Base-by-base conservation (phyloP, 306 rosid species). In the Mimosa pudica region DNA sequence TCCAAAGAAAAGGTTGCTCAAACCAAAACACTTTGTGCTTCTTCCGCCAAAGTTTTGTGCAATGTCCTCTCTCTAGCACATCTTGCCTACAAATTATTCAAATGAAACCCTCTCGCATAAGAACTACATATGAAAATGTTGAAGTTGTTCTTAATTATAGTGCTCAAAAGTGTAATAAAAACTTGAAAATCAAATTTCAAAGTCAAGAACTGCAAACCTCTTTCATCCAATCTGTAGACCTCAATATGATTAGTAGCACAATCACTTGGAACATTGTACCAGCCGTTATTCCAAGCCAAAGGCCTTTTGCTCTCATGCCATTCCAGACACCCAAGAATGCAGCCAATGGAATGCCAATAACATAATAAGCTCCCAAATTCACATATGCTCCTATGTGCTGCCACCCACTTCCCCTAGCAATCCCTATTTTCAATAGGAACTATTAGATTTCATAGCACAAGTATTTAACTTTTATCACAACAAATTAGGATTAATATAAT, bases 321-420 rank as follows among this genome's bases (percentile, higher is more conserved):
- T 76, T 7, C 90, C 83, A 87, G 77, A 91, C 91, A 74, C 90
- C 90, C 77, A 93, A 74, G 5, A 76, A 44, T 24, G 74, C 84
- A 61, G 94, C 94, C 82, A 73, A 67, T 72, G 96, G 97, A 86
- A 89, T 87, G 71, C 97, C 97, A 70, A 88, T 66, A 3, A 82
- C 85, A 87, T 93, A 93, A 77, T 81, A 91, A 6, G 97, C 87
- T 58, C 92, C 94, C 10, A 93, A 88, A 80, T 93, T 93, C 48
- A 66, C 71, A 66, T 66, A 66, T 17, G 48, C 71, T 4, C 71
- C 71, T 13, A 66, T 14, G 13, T 3, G 71, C 12, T 66, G 71
- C 71, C 71, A 66, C 48, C 71, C 71, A 66, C 71, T 66, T 66
- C 71, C 71, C 48, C 71, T 66, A 17, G 48, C 48, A 66, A 66